A percentile compares a stretch with the other conserved stretches of the same genome.
phyloP scores from a whole-genome alignment of 176 grass and related monocot species.

The Luzula sylvatica region DNA sequence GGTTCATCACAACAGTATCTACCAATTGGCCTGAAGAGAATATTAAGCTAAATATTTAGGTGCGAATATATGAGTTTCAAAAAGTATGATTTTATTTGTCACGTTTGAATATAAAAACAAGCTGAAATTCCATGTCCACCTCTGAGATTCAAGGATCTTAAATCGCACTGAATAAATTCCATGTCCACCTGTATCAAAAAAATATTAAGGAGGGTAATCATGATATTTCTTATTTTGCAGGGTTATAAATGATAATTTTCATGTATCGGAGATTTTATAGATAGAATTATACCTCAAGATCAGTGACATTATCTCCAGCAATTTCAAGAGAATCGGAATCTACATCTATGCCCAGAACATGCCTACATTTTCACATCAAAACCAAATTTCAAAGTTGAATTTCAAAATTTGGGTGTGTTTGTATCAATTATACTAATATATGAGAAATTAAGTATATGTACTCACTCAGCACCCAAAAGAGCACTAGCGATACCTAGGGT shows the following conservation, averaged over 20 bases:
- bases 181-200: slow-evolving; percentile 77
- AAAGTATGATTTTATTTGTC: too few relatives aligned
- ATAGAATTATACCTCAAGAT: neutral
- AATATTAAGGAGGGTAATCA: slow-evolving; percentile 13
- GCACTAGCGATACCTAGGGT: slow-evolving; percentile 23
- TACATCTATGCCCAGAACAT: slow-evolving; percentile 21
- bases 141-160: slow-evolving; percentile 72
- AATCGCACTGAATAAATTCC: slow-evolving; percentile 79
- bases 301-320: slow-evolving; percentile 15
- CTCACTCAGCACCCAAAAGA: slow-evolving; percentile 26
- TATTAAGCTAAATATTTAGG: too few relatives aligned
- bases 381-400: too few relatives aligned
- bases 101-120: neutral
- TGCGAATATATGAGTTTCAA: too few relatives aligned
- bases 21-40: slow-evolving; percentile 39
- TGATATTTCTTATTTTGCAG: neutral
- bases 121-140: slow-evolving; percentile 28
- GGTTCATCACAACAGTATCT: slow-evolving; percentile 94
- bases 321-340: slow-evolving; percentile 14
- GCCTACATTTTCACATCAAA: slow-evolving; percentile 3
- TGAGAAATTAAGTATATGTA: neutral
- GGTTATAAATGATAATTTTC: neutral
- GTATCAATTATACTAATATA: too few relatives aligned
- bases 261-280: too few relatives aligned
- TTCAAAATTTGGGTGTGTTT: too few relatives aligned